Conservation (phyloP, 2,329 filamentous ascomycete genomes). For the Pseudocercospora ulei region DNA sequence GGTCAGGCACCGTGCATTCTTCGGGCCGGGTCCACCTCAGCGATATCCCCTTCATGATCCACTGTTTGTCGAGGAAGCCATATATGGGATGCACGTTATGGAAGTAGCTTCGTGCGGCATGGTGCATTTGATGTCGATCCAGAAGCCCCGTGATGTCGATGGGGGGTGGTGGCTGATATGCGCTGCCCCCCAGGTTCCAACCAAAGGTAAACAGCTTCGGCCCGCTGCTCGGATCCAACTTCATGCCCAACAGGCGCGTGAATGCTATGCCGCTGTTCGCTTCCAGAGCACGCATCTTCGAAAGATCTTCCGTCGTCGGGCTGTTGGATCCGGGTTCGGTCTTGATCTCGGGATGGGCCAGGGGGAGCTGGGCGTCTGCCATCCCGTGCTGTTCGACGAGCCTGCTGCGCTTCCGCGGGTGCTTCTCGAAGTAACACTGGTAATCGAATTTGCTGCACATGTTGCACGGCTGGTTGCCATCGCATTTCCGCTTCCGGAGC, state of each 20-base stretch:
- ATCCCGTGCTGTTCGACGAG: constrained; percentile 30
- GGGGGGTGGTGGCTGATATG: constrained; percentile 20
- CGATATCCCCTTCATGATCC: constrained; percentile 25
- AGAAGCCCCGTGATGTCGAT: constrained; percentile 41
- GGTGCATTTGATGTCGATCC: constrained; percentile 42
- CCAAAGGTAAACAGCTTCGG: constrained; percentile 49
- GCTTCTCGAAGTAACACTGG: constrained; percentile 32
- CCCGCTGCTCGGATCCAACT: constrained; percentile 46
- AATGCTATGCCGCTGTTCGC: constrained; percentile 52
- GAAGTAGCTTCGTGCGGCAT: constrained; percentile 44
- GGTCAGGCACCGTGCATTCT: constrained; percentile 25
- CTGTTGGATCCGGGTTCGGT: constrained; percentile 19
- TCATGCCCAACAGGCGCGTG: constrained; percentile 45
- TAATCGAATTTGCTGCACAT: constrained; percentile 48
- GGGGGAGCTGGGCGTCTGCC: constrained; percentile 18
- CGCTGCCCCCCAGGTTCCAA: constrained; percentile 43
- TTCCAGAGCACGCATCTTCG: constrained; percentile 41
- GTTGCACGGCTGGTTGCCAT: constrained; percentile 46
- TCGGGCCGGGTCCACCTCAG: constrained; percentile 24
- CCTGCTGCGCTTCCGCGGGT: constrained; percentile 33
- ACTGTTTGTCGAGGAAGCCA: constrained; percentile 40
- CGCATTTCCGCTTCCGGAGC: constrained; percentile 49
- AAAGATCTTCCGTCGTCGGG: constrained; percentile 26
- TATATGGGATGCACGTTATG: constrained; percentile 47
- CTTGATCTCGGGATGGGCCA: constrained; percentile 15